Conservation (phyloP, 2,329 filamentous ascomycete genomes). For the Pleurostoma richardsiae region DNA sequence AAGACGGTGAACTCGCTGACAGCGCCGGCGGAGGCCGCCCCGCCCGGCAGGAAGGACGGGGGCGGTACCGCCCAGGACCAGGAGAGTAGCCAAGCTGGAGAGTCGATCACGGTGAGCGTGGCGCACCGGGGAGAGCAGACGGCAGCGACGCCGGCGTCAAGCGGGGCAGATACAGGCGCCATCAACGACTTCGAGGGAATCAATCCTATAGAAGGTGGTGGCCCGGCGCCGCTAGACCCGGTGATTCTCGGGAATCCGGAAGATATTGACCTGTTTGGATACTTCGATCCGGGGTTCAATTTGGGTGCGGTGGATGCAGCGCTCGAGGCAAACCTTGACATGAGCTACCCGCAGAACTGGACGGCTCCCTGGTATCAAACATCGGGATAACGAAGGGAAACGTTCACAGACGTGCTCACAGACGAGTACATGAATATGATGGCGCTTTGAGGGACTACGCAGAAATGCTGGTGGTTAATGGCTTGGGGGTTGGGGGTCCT, state of each 20-base stretch:
- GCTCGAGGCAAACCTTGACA: conserved; percentile 49
- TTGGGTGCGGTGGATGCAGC: conserved; percentile 49
- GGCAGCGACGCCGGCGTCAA: not conserved
- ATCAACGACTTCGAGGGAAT: not conserved
- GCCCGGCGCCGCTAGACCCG: conserved; percentile 12
- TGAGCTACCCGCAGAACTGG: conserved; percentile 49
- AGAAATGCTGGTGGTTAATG: too few species aligned
- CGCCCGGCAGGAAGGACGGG: conserved; percentile 10
- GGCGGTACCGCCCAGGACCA: not conserved
- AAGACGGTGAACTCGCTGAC: conserved; percentile 40
- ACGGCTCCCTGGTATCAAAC: conserved; percentile 10
- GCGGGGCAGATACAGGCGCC: not conserved
- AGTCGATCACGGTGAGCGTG: not conserved
- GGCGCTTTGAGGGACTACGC: too few species aligned
- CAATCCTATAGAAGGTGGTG: not conserved
- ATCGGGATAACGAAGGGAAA: not conserved
- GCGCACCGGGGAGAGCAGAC: not conserved
- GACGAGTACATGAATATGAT: too few species aligned
- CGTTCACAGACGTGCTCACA: too few species aligned
- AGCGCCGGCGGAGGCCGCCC: conserved; percentile 9
- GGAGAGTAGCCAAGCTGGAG: not conserved
- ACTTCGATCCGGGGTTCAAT: conserved; percentile 51
- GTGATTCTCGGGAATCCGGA: conserved; percentile 25
- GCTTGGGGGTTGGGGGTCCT: too few species aligned
- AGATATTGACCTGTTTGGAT: conserved; percentile 48